Base-by-base conservation (phyloP, 352 stramenopile genomes). In the Pythium grandisporangium region DNA sequence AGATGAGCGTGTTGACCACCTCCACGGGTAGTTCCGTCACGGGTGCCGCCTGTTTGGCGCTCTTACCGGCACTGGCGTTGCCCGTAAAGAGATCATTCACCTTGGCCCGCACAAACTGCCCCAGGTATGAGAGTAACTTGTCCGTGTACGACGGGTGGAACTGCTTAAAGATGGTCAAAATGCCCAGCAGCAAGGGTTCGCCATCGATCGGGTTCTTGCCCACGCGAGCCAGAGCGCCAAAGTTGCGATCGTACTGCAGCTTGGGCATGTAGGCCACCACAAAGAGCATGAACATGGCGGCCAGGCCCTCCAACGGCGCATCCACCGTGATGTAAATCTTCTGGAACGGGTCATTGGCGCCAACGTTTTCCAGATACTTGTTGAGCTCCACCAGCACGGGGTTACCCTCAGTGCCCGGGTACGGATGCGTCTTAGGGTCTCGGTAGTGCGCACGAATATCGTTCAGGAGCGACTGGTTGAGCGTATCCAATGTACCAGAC, bases 321-420 rank as follows among this genome's bases (percentile, higher is more conserved):
- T 93, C 80, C n/a, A 95, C 85, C 5, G 76, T 95, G 53, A 97
- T 85, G 58, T 97, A 98, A 35, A 97, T 93, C 55, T 96, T 97
- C 51, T 94, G 70, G 53, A 96, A 85, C 26, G 91, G 91, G 53
- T 98, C 88, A 26, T 94, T 93, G 21, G 84, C 62, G 26, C 92
- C 92, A 35, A 86, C 92, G 46, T 95, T 93, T 51, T 95, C 82
- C 30, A 96, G 48, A 30, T 97, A 88, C 45, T 93, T 93, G 61
- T 95, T 93, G 24, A 96, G 64, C 49, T 95, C 78, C 12, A 92
- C 72, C 21, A 96, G 62, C 37, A 96, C 79, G 22, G 82, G 75
- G 42, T 93, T 90, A 12, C 69, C 67, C 30, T 85, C 74, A 17
- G 44, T 82, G 14, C 71, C 70, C 10, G 81, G 84, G 47, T 94